Evolutionary conservation across 352 stramenopile species (phyloP).

Genomic region (Aphanomyces cochlioides): DNA sequence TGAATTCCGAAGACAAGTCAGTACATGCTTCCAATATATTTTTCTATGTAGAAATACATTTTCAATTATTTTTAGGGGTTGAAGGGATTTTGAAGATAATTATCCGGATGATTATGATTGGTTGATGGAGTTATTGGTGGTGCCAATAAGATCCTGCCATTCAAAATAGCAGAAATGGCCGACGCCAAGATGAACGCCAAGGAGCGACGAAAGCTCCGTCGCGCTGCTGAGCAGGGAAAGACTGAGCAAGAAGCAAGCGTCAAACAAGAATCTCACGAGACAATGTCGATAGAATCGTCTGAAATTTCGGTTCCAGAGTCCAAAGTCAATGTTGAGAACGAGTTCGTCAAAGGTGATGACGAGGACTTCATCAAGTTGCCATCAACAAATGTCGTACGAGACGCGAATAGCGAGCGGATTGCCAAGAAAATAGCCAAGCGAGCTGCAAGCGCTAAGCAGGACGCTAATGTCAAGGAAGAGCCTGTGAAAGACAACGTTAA

Average conservation of each 20-base stretch:
- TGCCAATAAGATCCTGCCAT: conserved; percentile 1
- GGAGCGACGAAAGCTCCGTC: conserved; percentile 67
- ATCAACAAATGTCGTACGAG: not conserved
- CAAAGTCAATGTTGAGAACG: conserved; percentile 1
- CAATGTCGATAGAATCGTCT: not conserved
- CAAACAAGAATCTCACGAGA: conserved; percentile 2
- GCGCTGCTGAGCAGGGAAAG: conserved; percentile 44
- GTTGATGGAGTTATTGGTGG: conserved; percentile 4
- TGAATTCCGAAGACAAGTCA: no score
- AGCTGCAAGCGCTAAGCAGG: not conserved
- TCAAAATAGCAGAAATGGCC: not conserved
- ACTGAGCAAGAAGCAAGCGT: conserved; percentile 12
- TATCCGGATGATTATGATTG: not conserved
- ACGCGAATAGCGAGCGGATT: no score
- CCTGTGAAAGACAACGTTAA: no score
- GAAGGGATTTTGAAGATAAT: not conserved
- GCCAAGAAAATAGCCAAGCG: no score
- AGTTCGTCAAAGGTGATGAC: not conserved
- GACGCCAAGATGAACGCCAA: conserved; percentile 60
- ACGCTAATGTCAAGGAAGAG: no score
- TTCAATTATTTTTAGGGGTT: no score
- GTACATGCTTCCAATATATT: no score
- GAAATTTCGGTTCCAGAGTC: not conserved
- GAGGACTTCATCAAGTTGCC: conserved; percentile 16
- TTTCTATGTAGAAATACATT: no score